phyloP scores from a whole-genome alignment of 2,329 filamentous ascomycete species.

The Fusarium tricinctum region DNA sequence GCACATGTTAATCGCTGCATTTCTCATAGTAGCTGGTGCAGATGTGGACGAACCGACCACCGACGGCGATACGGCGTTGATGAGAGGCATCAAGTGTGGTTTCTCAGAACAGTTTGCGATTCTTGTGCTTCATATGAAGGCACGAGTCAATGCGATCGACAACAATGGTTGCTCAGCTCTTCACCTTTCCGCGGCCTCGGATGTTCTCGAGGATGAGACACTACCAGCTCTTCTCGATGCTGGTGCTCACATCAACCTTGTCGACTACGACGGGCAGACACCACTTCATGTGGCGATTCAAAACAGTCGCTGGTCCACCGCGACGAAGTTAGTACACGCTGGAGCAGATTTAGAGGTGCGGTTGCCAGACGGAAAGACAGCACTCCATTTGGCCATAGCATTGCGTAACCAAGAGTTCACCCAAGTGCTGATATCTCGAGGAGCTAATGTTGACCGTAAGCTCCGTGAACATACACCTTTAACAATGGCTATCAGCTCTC shows the following conservation, averaged over 20 bases:
- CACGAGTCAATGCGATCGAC: slow-evolving; percentile 45
- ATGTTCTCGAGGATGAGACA: slow-evolving; percentile 49
- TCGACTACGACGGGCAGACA: slow-evolving; percentile 47
- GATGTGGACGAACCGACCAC: slow-evolving; percentile 49
- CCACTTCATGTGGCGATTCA: slow-evolving; percentile 47
- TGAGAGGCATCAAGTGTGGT: slow-evolving; percentile 49
- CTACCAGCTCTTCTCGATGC: slow-evolving; percentile 44
- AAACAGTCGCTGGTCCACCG: slow-evolving; percentile 44
- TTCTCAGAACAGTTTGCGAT: slow-evolving; percentile 50
- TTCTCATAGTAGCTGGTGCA: slow-evolving; percentile 48
- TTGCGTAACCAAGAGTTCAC: slow-evolving; percentile 50
- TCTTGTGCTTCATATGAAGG: slow-evolving; percentile 45
- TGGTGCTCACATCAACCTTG: slow-evolving; percentile 45
- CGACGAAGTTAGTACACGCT: slow-evolving; percentile 46
- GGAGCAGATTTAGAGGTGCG: slow-evolving; percentile 48
- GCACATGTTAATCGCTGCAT: slow-evolving; percentile 48
- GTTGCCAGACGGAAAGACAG: slow-evolving; percentile 48
- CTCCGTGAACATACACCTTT: slow-evolving; percentile 49
- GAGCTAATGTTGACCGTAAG: slow-evolving; percentile 46
- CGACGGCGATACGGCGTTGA: slow-evolving; percentile 47
- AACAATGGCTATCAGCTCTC: slow-evolving; percentile 48
- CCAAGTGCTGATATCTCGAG: slow-evolving; percentile 47
- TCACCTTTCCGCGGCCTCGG: slow-evolving; percentile 48
- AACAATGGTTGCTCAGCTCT: slow-evolving; percentile 47
- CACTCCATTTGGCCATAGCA: slow-evolving; percentile 47